Percentiles rank a stretch among this genome's conserved stretches.
phyloP scores from a whole-genome alignment of 495 filamentous ascomycete genomes.

The Neurospora sublineolata region DNA sequence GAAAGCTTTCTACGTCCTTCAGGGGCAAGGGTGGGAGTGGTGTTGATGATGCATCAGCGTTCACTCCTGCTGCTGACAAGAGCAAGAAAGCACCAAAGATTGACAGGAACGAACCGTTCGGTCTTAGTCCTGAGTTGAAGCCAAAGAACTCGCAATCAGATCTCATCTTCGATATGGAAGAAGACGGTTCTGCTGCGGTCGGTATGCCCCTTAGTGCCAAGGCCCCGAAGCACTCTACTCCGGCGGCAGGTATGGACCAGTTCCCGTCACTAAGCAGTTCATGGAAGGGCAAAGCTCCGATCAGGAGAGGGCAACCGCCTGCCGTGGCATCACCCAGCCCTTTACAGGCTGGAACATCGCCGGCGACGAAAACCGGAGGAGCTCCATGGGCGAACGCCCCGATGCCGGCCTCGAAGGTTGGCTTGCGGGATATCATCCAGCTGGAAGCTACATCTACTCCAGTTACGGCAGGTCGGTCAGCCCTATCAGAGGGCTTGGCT shows the following conservation, averaged over 20 bases:
- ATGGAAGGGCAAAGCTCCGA: conserved; percentile 8
- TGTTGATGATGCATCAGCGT: conserved; percentile 40
- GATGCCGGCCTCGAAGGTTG: conserved; percentile 51
- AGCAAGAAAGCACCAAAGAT: conserved; percentile 34
- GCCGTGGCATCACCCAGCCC: background rate
- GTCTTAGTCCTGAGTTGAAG: conserved; percentile 45
- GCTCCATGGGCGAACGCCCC: conserved; percentile 52
- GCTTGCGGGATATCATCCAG: conserved; percentile 74
- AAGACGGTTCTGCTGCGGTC: conserved; percentile 37
- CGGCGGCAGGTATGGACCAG: conserved; percentile 9
- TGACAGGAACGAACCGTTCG: conserved; percentile 32
- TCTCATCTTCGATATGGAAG: conserved; percentile 91
- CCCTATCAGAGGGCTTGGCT: conserved; percentile 60
- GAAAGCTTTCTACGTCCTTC: conserved; percentile 35
- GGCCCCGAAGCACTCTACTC: conserved; percentile 4
- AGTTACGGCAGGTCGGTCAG: conserved; percentile 39
- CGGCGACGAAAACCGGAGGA: conserved; percentile 4
- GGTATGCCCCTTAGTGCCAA: conserved; percentile 11
- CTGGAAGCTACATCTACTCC: conserved; percentile 44
- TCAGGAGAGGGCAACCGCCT: conserved; percentile 3
- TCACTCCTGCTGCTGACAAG: conserved; percentile 46
- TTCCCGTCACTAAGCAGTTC: conserved; percentile 13
- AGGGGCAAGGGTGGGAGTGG: conserved; percentile 35
- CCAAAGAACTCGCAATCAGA: conserved; percentile 56
- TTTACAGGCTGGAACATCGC: background rate